A percentile compares a stretch with the other conserved stretches of the same genome.
Evolutionary conservation across 352 stramenopile genomes (phyloP).

Genomic region (Saprolegnia diclina): DNA sequence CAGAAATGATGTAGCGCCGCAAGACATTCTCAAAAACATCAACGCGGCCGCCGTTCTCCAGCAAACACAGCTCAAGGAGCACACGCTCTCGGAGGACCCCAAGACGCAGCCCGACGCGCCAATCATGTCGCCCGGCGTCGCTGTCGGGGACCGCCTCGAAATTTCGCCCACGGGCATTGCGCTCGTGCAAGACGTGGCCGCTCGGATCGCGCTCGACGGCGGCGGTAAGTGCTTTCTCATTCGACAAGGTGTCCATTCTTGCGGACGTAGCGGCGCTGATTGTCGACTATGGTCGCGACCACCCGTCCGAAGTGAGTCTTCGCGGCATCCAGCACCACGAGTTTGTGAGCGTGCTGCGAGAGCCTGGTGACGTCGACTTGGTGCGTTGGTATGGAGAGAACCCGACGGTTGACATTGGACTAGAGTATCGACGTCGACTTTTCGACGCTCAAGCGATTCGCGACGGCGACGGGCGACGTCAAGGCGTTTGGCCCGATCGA

Average conservation of each 20-base stretch:
- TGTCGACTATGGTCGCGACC: slow-evolving; percentile 94
- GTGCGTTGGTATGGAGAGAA: slow-evolving; percentile 31
- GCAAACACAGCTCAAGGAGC: slow-evolving; percentile 24
- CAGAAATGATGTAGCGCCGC: slow-evolving; percentile 8
- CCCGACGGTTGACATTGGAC: slow-evolving; percentile 10
- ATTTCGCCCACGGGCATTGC: slow-evolving; percentile 90
- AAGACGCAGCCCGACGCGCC: slow-evolving; percentile 33
- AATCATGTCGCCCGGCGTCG: slow-evolving; percentile 46
- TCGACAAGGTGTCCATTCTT: not conserved
- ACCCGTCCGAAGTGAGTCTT: slow-evolving; percentile 83
- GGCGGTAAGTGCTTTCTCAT: slow-evolving; percentile 35
- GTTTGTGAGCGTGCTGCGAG: slow-evolving; percentile 90
- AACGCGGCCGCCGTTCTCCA: slow-evolving; percentile 12
- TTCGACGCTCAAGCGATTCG: slow-evolving; percentile 59
- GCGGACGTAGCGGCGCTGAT: slow-evolving; percentile 65
- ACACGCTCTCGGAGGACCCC: slow-evolving; percentile 34
- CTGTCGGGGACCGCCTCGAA: slow-evolving; percentile 88
- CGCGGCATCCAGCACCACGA: slow-evolving; percentile 92
- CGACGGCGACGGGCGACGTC: slow-evolving; percentile 48
- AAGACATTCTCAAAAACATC: slow-evolving; percentile 20
- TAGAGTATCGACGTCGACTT: slow-evolving; percentile 88
- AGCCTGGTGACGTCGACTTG: slow-evolving; percentile 90
- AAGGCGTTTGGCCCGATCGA: slow-evolving; percentile 82
- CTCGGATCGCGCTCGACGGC: slow-evolving; percentile 72
- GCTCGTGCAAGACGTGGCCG: slow-evolving; percentile 89